phyloP scores from a whole-genome alignment of 1,284 basidiomycete species.

The Cryptococcus deneoformans region DNA sequence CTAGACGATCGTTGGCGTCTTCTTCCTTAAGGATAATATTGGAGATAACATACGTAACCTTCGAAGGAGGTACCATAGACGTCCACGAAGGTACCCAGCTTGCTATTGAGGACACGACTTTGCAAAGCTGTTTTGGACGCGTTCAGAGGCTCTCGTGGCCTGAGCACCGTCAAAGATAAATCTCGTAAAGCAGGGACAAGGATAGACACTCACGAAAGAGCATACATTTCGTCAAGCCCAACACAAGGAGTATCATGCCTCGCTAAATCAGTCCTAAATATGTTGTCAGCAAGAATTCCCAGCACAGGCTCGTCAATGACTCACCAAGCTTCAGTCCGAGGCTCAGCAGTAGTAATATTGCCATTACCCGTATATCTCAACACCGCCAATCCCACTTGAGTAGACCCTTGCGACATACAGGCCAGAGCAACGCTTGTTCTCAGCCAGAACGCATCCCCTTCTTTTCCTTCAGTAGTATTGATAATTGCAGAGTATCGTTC shows the following conservation, averaged over 20 bases:
- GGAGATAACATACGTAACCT: conserved; percentile 20
- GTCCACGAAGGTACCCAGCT: conserved; percentile 20
- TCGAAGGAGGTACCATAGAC: conserved; percentile 16
- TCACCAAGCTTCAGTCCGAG: conserved; percentile 6
- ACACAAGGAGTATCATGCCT: conserved; percentile 3
- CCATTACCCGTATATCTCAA: conserved; percentile 5
- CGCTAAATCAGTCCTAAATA: conserved; percentile 10
- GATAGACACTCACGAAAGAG: too few relatives aligned
- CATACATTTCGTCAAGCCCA: conserved; percentile 22
- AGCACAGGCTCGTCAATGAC: not conserved
- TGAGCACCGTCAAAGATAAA: not conserved
- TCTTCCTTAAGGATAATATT: too few relatives aligned
- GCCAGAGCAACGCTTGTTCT: conserved; percentile 18
- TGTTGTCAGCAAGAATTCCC: not conserved
- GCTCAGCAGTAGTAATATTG: not conserved
- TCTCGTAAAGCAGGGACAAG: too few relatives aligned
- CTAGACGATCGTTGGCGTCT: not conserved
- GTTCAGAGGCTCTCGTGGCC: conserved; percentile 6
- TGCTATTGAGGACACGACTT: conserved; percentile 22
- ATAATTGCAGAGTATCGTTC: conserved; percentile 44
- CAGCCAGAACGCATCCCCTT: conserved; percentile 33
- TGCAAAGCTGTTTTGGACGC: not conserved
- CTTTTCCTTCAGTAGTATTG: conserved; percentile 26
- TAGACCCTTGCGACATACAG: conserved; percentile 3
- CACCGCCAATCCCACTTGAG: conserved; percentile 4